Evolutionary conservation across 768 basidiomycete genomes (phyloP).

Genomic region (Macrolepiota fuliginosa): DNA sequence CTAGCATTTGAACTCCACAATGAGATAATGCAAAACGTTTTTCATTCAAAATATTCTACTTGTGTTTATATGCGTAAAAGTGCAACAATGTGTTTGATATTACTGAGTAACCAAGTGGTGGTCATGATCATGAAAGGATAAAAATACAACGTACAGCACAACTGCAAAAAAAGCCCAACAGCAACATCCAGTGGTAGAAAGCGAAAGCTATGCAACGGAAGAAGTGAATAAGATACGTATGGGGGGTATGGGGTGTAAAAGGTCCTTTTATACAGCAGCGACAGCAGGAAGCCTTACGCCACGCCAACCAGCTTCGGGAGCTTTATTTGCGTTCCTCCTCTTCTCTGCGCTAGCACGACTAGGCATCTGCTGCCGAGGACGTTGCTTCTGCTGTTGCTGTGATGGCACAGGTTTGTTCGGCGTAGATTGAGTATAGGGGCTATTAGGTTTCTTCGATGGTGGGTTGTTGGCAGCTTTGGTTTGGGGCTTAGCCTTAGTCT

Average conservation of each 20-base stretch:
- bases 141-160: not conserved
- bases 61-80: not conserved
- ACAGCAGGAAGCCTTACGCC: constrained; percentile 1
- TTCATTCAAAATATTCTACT: not conserved
- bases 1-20: not conserved
- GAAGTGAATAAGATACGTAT: no score
- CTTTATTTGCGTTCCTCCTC: not conserved
- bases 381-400: not conserved
- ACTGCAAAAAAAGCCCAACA: not conserved
- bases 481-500: not conserved
- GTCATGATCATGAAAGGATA: not conserved
- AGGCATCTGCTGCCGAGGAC: not conserved
- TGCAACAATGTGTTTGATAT: not conserved
- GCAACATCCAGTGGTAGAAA: not conserved
- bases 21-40: not conserved
- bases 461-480: not conserved
- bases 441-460: not conserved
- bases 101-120: constrained; percentile 3
- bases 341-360: not conserved
- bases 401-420: not conserved
- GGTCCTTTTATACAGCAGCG: not conserved
- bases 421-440: not conserved
- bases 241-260: not conserved
- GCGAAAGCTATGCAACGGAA: not conserved
- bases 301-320: constrained; percentile 4